Evolutionary conservation across 106 monocot genomes (phyloP), one percentile per base, ranked within the genome.

Genomic region (Narthecium ossifragum): DNA sequence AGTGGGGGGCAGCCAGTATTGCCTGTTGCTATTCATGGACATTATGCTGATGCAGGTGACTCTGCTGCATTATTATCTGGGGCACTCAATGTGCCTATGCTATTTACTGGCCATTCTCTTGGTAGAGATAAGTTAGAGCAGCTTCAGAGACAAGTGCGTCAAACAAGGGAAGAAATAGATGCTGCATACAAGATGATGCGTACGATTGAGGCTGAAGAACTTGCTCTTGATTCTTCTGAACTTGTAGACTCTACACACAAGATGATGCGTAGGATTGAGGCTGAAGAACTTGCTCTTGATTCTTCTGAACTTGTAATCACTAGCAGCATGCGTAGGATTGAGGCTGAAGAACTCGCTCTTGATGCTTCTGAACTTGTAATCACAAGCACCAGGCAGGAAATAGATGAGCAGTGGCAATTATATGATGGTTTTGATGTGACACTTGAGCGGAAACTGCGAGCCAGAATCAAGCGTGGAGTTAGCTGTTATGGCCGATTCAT

Each of bases 41-140:
- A 96, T 74, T 96, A 96, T 75, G 96, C 96, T 43, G 96, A 96
- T 86, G 96, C 96, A 40, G 96, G 96, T 51, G 90, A 96, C 52
- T 90, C 90, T 51, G 86, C 86, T 65, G 86, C 96, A 23, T 45
- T 96, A 29, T 52, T 96, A 6, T 96, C 96, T 32, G 90, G 96
- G 46, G 82, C 86, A 31, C 38, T 96, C 6, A 96, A 96, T 70
- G 96, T 96, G 5, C 96, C 96, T 25, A 96, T 96, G 96, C 21
- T 96, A 37, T 96, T 90, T 62, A 96, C 96, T 22, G 96, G 96
- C 36, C 96, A 96, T 72, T 96, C 96, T 59, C 78, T 96, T 56
- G 96, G 96, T 14, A 90, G 90, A 73, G 90, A 96, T 66, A 96
- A 96, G 70, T 70, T 96, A 30, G 96, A 96, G 28, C 96, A 96